Evolutionary conservation across 495 filamentous ascomycete genomes (phyloP).

Genomic region (Jackrogersella minutella): DNA sequence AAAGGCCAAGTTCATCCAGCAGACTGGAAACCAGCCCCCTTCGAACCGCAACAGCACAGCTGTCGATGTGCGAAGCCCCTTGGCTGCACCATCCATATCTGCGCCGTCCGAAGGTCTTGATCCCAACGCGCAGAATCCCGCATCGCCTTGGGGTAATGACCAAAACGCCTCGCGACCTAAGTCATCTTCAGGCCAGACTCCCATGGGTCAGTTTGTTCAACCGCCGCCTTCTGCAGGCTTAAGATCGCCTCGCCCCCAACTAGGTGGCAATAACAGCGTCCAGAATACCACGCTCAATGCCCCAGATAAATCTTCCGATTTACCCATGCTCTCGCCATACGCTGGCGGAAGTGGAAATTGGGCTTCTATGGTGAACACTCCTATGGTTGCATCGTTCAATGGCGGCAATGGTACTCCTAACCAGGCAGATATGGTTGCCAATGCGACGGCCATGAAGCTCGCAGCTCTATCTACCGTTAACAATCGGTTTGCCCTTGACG

Average conservation of each 20-base stretch:
- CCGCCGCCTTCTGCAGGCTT: slow-evolving; percentile 79
- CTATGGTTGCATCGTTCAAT: slow-evolving; percentile 89
- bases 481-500: slow-evolving; percentile 95
- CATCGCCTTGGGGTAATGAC: slow-evolving; percentile 78
- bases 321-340: slow-evolving; percentile 91
- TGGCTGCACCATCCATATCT: slow-evolving; percentile 81
- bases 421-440: slow-evolving; percentile 97
- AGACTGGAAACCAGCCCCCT: slow-evolving; percentile 86
- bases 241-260: slow-evolving; percentile 79
- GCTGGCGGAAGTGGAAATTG: slow-evolving; percentile 85
- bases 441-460: slow-evolving; percentile 98
- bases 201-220: slow-evolving; percentile 97
- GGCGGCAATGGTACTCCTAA: slow-evolving; percentile 58
- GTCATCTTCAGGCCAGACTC: slow-evolving; percentile 83
- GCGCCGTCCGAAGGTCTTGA: slow-evolving; percentile 60
- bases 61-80: slow-evolving; percentile 80
- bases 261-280: slow-evolving; percentile 71
- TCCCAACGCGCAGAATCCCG: slow-evolving; percentile 63
- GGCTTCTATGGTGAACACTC: slow-evolving; percentile 98
- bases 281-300: slow-evolving; percentile 85
- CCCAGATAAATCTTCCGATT: slow-evolving; percentile 71
- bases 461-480: slow-evolving; percentile 97
- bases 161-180: slow-evolving; percentile 76
- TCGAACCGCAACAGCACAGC: slow-evolving; percentile 94
- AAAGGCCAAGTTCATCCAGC: slow-evolving; percentile 95